Evolutionary conservation across 1,139 yeast genomes (phyloP), one percentile per base, ranked within the genome.

Genomic region (Blastobotrys apis): DNA sequence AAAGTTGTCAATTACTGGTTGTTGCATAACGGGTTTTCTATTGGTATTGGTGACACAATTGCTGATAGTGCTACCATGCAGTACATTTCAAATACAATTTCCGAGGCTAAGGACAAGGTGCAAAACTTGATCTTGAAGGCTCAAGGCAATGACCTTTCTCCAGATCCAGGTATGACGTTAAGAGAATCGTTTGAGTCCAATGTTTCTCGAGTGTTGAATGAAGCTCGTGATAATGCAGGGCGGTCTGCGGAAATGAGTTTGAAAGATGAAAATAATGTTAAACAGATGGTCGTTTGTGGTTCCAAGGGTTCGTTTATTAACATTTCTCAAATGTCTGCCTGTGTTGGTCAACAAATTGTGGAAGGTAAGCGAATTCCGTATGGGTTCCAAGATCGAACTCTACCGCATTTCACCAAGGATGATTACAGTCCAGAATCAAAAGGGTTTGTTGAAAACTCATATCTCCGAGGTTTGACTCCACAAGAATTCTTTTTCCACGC

Each of bases 401-500:
- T 94, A 60, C 99, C 99, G 13, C 99, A 94, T 68, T 94, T 94
- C 64, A 87, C 97, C 8, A 92, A 92, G 66, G 98, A 94, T 69
- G 98, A 92, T 66, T 92, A 92, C 66, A 85, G 96, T 45, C 97
- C 98, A 25, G 98, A 92, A 68, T 88, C 97, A 3, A 87, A 88
- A 64, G 99, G 99, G 53, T 94, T 94, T 59, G 95, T 94, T 54
- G 98, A 92, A 67, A 94, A 94, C 62, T 94, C 98, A 10, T 94
- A 92, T 61, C 75, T 92, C 62, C 81, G 98, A 74, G 99, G 99
- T 34, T 75, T 94, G 61, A 92, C 98, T 13, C 99, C 99, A 32
- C 98, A 92, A 68, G 98, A 94, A 67, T 94, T 94, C 67, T 94
- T 94, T 65, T 92, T 92, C 84, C 99, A 94, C 66, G 98, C 98